Base-by-base conservation (phyloP, 345 rosid species). In the Sisymbrium altissimum region DNA sequence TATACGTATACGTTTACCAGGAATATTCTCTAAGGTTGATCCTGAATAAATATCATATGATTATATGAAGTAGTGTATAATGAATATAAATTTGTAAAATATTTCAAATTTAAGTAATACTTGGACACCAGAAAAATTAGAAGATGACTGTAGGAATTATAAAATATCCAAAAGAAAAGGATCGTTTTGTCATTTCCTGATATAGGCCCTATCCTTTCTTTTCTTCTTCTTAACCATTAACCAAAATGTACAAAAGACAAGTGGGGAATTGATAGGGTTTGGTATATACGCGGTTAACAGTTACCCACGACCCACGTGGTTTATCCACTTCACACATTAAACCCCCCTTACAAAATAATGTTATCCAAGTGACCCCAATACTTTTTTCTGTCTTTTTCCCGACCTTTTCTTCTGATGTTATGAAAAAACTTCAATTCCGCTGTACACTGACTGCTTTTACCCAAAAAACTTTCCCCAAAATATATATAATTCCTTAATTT, bases 191-290 rank as follows among this genome's bases (percentile, higher is more conserved):
- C 68, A 49, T 14, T 59, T 49, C 12, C 19, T 32, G 23, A 60
- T 12, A 70, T 9, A 14, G 14, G 40, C 35, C 12, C 25, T 50
- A 50, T 1, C 35, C 48, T 17, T 61, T 35, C 38, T 7, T 64
- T 25, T 40, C 48, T 40, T 4, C 6, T 41, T 45, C 43, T 29
- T 46, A 45, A 45, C 70, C 70, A 48, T 65, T 46, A 48, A 65
- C 46, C 71, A 67, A 67, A 67, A 67, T 67, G 61, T 67, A 67
- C 71, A 67, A 52, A 67, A 64, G 61, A 67, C 71, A 67, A 38
- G 41, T 36, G 10, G 71, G 71, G 48, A 21, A n/a, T n/a, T 36
- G 21, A 14, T 35, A 18, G 71, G 29, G 61, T 12, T 65, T 48
- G 44, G 70, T 52, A n/a, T n/a, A 14, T 52, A 38, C 57, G 71